Evolutionary conservation across 352 stramenopile genomes (phyloP), one percentile per base, ranked within the genome.

Genomic region (Ochromonadaceae sp.): DNA sequence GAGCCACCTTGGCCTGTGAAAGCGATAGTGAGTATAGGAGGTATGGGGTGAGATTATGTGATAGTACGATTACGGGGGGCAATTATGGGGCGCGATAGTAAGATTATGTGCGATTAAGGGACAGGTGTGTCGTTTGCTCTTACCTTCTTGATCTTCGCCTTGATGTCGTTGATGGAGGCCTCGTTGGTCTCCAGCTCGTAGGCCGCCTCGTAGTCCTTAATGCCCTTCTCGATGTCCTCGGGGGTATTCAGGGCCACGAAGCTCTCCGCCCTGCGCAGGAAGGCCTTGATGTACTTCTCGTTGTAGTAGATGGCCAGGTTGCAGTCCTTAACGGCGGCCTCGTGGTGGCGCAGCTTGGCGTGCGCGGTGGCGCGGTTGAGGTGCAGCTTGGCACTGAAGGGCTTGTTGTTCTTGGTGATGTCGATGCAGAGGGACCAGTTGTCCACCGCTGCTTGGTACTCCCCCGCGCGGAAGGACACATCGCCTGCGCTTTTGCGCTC

Each of bases 381-480:
- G 70, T 92, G 79, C 50, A 95, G 81, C 77, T 93, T 95, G 30
- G 87, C 83, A 73, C 90, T 92, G 70, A 90, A 93, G 20, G 77
- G 69, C 69, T 91, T 93, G 74, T 93, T 91, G 35, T 77, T 72
- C 28, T 81, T 82, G 69, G 92, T 85, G 48, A 95, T 82, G 35
- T 80, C 72, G 12, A 95, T 67, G 41, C 81, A 87, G 57, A 85
- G 73, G 17, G 80, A 78, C 74, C 92, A 96, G 70, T 81, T 82
- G 32, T 87, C 76, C 26, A 93, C 78, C 31, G 88, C 88, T 26
- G 85, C 76, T 25, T 74, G 61, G 71, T 88, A 87, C 39, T 71
- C 34, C 4, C 66, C 80, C 10, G 60, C 62, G 72, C 90, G 92
- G 57, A 94, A 95, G 47, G 80, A 74, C 48, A 78, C 82, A 75